Evolutionary conservation across 768 basidiomycete genomes (phyloP), one percentile per base, ranked within the genome.

Genomic region (Dacryopinax primogenitus): DNA sequence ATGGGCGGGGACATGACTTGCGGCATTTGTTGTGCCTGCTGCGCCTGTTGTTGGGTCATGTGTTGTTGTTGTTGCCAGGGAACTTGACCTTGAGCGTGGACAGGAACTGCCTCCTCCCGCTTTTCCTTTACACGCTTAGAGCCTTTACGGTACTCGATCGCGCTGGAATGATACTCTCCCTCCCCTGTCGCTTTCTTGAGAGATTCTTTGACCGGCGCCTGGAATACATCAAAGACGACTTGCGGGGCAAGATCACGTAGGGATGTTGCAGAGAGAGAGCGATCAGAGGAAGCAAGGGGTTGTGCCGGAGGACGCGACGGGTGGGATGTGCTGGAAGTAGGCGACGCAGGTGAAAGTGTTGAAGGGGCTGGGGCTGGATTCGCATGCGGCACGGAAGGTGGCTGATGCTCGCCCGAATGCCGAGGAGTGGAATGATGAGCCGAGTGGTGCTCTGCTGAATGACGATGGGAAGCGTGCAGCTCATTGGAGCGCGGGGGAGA

Each of bases 81-180:
- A n/a, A n/a, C n/a, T n/a, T n/a, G n/a, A n/a, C n/a, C n/a, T n/a
- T n/a, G n/a, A n/a, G n/a, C n/a, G n/a, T n/a, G n/a, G n/a, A n/a
- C n/a, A n/a, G n/a, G n/a, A n/a, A n/a, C 11, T 58, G 13, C 51
- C 30, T 58, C 26, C 30, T 58, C 51, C 15, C 51, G 12, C 30
- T 58, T 32, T 30, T 58, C 30, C 26, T 30, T 30, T 21, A 28
- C 51, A 3, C 51, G 12, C 51, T 30, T 58, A 18, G 32, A 58
- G 30, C 51, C 32, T 30, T 30, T 13, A 6, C 51, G 51, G 30
- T 58, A 58, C 51, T 58, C 51, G 32, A 58, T 58, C 11, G 51
- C 51, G 21, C 51, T 58, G 13, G 51, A 58, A 58, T 58, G 51
- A 18, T 58, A 58, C 51, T 58, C 51, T 30, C 32, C 51, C 51